A percentile compares a stretch with the other conserved stretches of the same genome.
These are phyloP conservation scores for Bipolaris oryzae DNA, from an alignment of 2,329 filamentous ascomycete genomes.

Conservation along the genomic window DNA sequence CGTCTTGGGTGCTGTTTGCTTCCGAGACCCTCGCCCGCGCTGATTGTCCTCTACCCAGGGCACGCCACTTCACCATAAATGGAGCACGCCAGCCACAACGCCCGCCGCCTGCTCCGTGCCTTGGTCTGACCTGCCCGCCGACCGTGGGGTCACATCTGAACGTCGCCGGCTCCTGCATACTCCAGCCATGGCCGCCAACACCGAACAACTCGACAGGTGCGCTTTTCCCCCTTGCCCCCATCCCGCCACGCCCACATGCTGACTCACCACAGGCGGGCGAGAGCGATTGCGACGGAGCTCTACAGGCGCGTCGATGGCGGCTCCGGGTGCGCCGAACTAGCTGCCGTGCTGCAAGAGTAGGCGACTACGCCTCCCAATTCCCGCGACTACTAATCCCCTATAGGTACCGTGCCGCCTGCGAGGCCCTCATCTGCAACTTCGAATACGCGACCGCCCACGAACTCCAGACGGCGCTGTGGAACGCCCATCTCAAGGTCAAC, in stretches of 20 bases:
- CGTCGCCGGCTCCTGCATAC: conserved; percentile 28
- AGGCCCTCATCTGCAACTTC: conserved; percentile 75
- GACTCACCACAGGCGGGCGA: conserved; percentile 48
- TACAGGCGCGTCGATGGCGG: conserved; percentile 57
- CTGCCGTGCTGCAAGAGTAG: conserved; percentile 50
- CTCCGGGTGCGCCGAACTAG: conserved; percentile 58
- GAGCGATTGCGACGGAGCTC: conserved; percentile 58
- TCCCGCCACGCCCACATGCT: conserved; percentile 19
- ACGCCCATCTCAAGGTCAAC: conserved; percentile 77
- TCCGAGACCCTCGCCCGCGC: conserved; percentile 27
- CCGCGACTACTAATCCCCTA: conserved; percentile 25
- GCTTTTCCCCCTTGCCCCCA: conserved; percentile 2
- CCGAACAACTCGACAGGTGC: conserved; percentile 61
- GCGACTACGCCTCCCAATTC: conserved; percentile 6
- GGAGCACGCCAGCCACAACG: conserved; percentile 60
- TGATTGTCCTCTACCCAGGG: conserved; percentile 44
- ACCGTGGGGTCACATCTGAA: conserved; percentile 58
- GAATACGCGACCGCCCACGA: conserved; percentile 66
- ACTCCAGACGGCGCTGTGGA: conserved; percentile 77
- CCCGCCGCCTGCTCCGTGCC: conserved; percentile 56
- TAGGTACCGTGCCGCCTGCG: conserved; percentile 74
- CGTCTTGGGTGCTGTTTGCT: conserved; percentile 37
- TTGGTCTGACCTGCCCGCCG: conserved; percentile 63
- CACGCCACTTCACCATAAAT: conserved; percentile 58
- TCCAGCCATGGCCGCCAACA: conserved; percentile 54